Conservation (phyloP, 1,284 basidiomycete genomes). For the Pterula multifida region DNA sequence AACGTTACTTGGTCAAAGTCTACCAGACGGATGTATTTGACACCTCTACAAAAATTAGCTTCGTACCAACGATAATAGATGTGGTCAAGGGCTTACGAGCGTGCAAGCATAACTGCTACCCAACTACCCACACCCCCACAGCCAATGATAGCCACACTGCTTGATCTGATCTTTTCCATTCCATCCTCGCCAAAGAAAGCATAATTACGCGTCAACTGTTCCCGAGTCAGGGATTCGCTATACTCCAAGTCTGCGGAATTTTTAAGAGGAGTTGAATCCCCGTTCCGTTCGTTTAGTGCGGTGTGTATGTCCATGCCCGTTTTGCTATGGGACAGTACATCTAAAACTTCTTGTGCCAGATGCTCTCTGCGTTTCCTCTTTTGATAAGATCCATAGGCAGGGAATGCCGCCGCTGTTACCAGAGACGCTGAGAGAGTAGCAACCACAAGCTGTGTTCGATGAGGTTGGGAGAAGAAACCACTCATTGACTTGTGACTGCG, state of each 20-base stretch:
- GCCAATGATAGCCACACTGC: slow-evolving; percentile 82
- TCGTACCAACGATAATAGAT: neutral
- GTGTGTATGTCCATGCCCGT: neutral
- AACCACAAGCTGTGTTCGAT: slow-evolving; percentile 43
- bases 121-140: slow-evolving; percentile 96
- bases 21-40: slow-evolving; percentile 61
- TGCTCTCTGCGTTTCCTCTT: slow-evolving; percentile 36
- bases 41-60: slow-evolving; percentile 34
- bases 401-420: slow-evolving; percentile 42
- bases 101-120: slow-evolving; percentile 87
- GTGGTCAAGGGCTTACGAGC: slow-evolving; percentile 50
- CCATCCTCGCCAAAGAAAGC: slow-evolving; percentile 88
- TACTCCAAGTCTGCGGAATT: neutral
- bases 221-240: neutral
- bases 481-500: neutral
- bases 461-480: slow-evolving; percentile 13
- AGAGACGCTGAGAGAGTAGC: slow-evolving; percentile 53
- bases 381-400: slow-evolving; percentile 40
- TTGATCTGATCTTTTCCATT: slow-evolving; percentile 70
- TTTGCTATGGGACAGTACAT: neutral
- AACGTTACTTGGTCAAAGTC: slow-evolving; percentile 93
- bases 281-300: neutral
- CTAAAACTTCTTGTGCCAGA: slow-evolving; percentile 42
- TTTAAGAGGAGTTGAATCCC: neutral
- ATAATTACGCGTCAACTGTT: slow-evolving; percentile 53